Conservation (phyloP, 2,329 filamentous ascomycete species). For the Ceratocystis cacaofunesta region DNA sequence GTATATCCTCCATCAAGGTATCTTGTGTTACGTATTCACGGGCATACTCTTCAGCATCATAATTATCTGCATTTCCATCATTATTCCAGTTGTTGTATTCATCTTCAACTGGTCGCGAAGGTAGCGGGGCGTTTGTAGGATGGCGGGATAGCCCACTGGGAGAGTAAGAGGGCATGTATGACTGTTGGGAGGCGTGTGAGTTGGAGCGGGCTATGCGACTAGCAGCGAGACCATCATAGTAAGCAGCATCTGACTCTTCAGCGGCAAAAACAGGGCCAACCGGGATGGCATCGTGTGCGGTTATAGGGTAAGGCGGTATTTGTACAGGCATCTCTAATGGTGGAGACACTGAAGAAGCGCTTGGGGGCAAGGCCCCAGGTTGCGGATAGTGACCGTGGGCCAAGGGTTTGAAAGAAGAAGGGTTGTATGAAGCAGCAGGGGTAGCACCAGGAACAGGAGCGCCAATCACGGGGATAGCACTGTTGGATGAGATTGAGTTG, state of each 20-base stretch:
- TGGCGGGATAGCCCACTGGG: constrained; percentile 29
- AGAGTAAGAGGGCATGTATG: constrained; percentile 21
- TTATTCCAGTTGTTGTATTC: constrained; percentile 31
- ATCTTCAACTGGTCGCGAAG: constrained; percentile 36
- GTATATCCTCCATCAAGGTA: constrained; percentile 43
- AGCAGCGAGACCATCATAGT: constrained; percentile 24
- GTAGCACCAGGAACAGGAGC: not conserved
- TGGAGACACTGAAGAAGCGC: not conserved
- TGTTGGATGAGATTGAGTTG: not conserved
- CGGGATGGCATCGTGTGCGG: constrained; percentile 25
- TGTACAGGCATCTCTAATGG: not conserved
- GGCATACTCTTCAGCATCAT: constrained; percentile 22
- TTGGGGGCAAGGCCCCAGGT: constrained; percentile 12
- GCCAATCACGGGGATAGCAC: constrained; percentile 5
- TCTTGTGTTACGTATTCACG: constrained; percentile 34
- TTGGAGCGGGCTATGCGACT: constrained; percentile 33
- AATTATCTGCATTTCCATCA: constrained; percentile 22
- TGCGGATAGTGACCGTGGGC: not conserved
- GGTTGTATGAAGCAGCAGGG: constrained; percentile 9
- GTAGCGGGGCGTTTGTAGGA: constrained; percentile 44
- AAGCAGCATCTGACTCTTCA: constrained; percentile 25
- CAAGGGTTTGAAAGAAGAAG: not conserved
- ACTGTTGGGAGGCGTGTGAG: constrained; percentile 35
- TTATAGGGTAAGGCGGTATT: constrained; percentile 4
- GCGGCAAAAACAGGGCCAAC: constrained; percentile 35